These are phyloP conservation scores for Neurospora discreta DNA, from an alignment of 495 filamentous ascomycete species.

Conservation along the genomic window DNA sequence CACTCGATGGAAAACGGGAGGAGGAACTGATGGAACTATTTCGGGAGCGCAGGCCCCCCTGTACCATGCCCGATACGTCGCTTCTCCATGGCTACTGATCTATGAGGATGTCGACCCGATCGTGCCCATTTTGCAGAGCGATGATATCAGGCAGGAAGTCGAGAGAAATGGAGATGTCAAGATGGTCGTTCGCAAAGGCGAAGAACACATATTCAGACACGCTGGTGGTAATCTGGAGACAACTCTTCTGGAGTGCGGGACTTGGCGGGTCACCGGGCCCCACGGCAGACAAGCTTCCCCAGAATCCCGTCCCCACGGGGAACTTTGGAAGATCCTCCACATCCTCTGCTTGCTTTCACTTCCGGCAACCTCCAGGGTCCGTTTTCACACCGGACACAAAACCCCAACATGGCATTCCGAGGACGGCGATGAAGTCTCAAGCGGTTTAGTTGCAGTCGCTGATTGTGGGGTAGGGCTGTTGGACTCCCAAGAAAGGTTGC, in stretches of 20 bases:
- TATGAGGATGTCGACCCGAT: too few relatives aligned
- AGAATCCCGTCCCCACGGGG: neutral
- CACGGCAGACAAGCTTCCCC: neutral
- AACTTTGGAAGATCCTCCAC: neutral
- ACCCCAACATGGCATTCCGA: neutral
- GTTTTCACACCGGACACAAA: neutral
- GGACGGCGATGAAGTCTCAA: neutral
- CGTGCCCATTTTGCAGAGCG: too few relatives aligned
- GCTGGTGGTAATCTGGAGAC: conserved; percentile 15
- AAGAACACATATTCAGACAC: conserved; percentile 34
- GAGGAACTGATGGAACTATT: too few relatives aligned
- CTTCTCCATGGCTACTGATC: too few relatives aligned
- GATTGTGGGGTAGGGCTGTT: neutral
- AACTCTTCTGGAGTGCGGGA: conserved; percentile 18
- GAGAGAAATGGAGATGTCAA: conserved; percentile 29
- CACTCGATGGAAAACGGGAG: too few relatives aligned
- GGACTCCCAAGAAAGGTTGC: neutral
- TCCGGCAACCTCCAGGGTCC: neutral
- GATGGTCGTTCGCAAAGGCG: conserved; percentile 34
- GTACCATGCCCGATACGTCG: too few relatives aligned
- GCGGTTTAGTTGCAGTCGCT: neutral
- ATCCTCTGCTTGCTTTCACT: neutral
- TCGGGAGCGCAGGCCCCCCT: too few relatives aligned
- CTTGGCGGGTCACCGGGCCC: too few relatives aligned
- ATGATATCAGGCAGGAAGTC: conserved; percentile 30